Conservation (phyloP, 352 stramenopile species). For the Phytophthora meadii region DNA sequence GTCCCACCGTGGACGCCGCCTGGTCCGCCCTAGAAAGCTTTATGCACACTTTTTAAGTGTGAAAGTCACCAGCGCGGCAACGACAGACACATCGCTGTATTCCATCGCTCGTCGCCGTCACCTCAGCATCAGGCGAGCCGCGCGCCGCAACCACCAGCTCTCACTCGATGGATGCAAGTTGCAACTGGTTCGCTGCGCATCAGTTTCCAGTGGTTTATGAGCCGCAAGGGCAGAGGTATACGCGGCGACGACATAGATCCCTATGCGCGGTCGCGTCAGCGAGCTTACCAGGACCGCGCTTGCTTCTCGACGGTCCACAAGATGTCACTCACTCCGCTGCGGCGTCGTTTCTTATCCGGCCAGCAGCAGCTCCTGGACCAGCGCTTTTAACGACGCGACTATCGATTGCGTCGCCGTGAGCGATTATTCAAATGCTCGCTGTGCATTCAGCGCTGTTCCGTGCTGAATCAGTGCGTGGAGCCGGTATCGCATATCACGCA, state of each 20-base stretch:
- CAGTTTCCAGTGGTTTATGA: constrained; percentile 2
- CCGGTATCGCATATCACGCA: constrained; percentile 28
- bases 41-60: neutral
- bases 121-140: constrained; percentile 17
- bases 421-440: constrained; percentile 16
- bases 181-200: constrained; percentile 1
- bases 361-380: neutral
- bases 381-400: constrained; percentile 1
- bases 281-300: constrained; percentile 2
- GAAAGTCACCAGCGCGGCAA: no score
- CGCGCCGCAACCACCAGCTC: constrained; percentile 15
- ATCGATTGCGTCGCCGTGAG: constrained; percentile 18
- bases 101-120: constrained; percentile 22
- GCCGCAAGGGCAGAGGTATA: neutral
- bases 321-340: neutral
- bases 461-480: constrained; percentile 1
- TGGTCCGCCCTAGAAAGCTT: constrained; percentile 14
- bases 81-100: constrained; percentile 25
- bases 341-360: neutral
- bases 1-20: constrained; percentile 20
- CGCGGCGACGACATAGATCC: constrained; percentile 5
- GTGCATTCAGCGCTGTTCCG: constrained; percentile 16
- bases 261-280: constrained; percentile 6
- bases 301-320: neutral
- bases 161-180: neutral